Percentiles rank a stretch among this genome's conserved stretches.
Evolutionary conservation across 805 yeast genomes (phyloP).

Genomic region (Tetrapisispora namnaoensis): DNA sequence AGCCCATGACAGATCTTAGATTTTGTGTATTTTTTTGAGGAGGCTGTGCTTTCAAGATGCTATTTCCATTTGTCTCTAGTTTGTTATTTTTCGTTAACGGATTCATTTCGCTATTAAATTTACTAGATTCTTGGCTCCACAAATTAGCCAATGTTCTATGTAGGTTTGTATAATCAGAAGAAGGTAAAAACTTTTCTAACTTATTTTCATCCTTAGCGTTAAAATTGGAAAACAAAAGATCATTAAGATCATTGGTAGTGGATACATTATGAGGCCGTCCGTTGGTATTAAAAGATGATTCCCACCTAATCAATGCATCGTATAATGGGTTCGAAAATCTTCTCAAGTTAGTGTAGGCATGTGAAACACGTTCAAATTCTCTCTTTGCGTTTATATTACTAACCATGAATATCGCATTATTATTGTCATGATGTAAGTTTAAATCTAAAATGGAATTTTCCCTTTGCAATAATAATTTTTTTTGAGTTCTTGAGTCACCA

Average conservation of each 20-base stretch:
- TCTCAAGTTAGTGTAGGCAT: conserved; percentile 63
- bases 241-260: neutral
- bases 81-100: conserved; percentile 12
- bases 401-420: conserved; percentile 29
- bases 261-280: neutral
- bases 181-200: conserved; percentile 8
- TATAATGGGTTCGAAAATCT: conserved; percentile 62
- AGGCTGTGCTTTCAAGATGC: conserved; percentile 2
- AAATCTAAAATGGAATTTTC: conserved; percentile 62
- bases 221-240: neutral
- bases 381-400: conserved; percentile 51
- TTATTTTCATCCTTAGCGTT: neutral
- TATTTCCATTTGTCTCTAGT: neutral
- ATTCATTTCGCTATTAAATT: conserved; percentile 19
- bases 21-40: conserved; percentile 8
- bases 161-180: conserved; percentile 15
- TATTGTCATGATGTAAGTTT: conserved; percentile 20
- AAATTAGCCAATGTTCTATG: conserved; percentile 19
- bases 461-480: conserved; percentile 73
- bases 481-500: conserved; percentile 68
- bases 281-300: conserved; percentile 9
- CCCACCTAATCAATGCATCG: conserved; percentile 48
- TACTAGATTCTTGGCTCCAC: conserved; percentile 25
- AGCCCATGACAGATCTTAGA: conserved; percentile 10
- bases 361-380: conserved; percentile 68